Evolutionary conservation across 345 rosid genomes (phyloP).

Genomic region (Brassica nigra): DNA sequence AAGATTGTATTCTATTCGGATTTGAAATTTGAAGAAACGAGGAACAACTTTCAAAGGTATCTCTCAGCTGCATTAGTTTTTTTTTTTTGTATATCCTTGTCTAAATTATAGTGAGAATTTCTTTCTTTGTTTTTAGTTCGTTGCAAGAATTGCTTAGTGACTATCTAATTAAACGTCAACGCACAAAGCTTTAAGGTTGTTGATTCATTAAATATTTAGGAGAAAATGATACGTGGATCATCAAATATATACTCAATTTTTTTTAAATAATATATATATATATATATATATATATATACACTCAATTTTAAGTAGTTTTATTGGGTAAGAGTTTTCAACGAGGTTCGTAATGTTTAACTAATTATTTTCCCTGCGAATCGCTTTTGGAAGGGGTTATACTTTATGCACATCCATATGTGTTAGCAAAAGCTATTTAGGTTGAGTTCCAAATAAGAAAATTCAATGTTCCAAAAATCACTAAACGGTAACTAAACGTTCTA

Average conservation of each 20-base stretch:
- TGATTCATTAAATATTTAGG: neutral
- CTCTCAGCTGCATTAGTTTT: neutral
- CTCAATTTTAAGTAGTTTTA: neutral
- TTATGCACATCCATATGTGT: neutral
- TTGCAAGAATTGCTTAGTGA: neutral
- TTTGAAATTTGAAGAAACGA: conserved; percentile 1
- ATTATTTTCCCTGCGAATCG: neutral
- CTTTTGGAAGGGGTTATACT: neutral
- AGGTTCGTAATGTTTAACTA: neutral
- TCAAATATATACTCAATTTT: neutral
- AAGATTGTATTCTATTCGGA: neutral
- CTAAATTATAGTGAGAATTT: neutral
- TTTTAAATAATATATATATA: no score
- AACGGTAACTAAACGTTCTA: no score
- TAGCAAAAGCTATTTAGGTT: neutral
- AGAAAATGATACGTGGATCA: neutral
- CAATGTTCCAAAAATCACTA: no score
- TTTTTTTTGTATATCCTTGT: neutral
- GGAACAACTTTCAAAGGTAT: neutral
- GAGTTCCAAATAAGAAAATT: neutral
- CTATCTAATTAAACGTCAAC: neutral
- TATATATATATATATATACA: neutral
- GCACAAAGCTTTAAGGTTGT: neutral
- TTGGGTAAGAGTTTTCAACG: neutral
- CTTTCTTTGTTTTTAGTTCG: neutral